Conservation (phyloP, 495 filamentous ascomycete species). For the Cercophora newfieldiana region DNA sequence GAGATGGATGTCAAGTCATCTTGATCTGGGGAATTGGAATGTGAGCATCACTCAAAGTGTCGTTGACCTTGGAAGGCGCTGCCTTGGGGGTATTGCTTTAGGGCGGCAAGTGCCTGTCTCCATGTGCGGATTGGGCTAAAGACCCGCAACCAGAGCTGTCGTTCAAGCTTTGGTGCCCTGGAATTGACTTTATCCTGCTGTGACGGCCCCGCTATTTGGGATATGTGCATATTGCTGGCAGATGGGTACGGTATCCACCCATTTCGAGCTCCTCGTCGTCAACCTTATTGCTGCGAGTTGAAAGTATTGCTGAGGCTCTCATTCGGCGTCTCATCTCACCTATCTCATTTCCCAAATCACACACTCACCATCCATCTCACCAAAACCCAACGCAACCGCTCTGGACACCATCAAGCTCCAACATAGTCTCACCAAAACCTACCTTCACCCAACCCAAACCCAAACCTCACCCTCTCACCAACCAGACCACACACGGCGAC, state of each 20-base stretch:
- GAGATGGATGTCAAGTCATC: not conserved
- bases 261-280: not conserved
- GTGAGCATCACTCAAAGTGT: not conserved
- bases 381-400: not conserved
- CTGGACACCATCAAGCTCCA: too few relatives aligned
- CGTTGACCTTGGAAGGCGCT: not conserved
- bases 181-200: not conserved
- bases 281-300: not conserved
- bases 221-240: not conserved
- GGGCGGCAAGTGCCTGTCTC: too few relatives aligned
- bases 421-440: not conserved
- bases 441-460: constrained; percentile 5
- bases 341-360: not conserved
- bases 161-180: not conserved
- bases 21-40: not conserved
- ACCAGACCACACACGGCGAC: not conserved
- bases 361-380: not conserved
- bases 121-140: not conserved
- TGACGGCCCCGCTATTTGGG: not conserved
- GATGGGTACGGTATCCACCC: constrained; percentile 11
- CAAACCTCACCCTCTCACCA: constrained; percentile 2
- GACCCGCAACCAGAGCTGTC: not conserved
- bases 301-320: not conserved
- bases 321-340: not conserved
- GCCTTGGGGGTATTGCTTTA: not conserved